Evolutionary conservation across 345 rosid species (phyloP), one percentile per base, ranked within the genome.

Genomic region (Bruguiera parviflora): DNA sequence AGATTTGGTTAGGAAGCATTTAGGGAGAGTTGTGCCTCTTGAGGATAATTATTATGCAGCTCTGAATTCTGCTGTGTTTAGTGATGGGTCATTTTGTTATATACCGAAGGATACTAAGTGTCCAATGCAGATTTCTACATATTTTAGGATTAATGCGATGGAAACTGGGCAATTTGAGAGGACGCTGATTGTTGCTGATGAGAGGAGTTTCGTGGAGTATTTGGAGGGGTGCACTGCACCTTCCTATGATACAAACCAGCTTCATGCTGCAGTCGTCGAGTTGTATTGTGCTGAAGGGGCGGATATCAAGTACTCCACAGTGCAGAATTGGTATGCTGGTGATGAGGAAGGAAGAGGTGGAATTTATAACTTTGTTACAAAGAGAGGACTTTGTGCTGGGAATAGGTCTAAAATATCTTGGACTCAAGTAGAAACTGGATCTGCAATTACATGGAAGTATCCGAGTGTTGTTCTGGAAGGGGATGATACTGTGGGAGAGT

Each of bases 371-470:
- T 94, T 94, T 60, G 98, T 94, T 68, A 89, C 97, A 0, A 94
- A 94, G 84, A 84, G 97, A 19, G 98, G 97, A 43, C 77, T 88
- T 71, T 91, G 98, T 25, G 92, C 97, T 0, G 98, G 97, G 24
- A 78, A 82, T 73, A 78, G 81, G 35, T 89, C 98, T 8, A 94
- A 88, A 69, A 91, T 94, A 75, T 94, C 98, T 0, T 94, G 98
- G 98, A 95, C 99, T 53, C 97, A 92, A 77, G 97, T 92, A 74
- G 99, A 95, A 86, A 95, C 97, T 0, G 96, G 98, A n/a, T 94
- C 97, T 3, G 97, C 96, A 0, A 89, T 94, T 52, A 94, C 98
- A 32, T 91, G 96, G 98, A 94, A 94, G 83, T 91, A 94, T 74
- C 96, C 98, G 0, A 88, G 97, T 75, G 97, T 94, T 71, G 80